A percentile compares a stretch with the other conserved stretches of the same genome.
Conservation (phyloP, 768 basidiomycete genomes). For the Tephrocybe sp. region DNA sequence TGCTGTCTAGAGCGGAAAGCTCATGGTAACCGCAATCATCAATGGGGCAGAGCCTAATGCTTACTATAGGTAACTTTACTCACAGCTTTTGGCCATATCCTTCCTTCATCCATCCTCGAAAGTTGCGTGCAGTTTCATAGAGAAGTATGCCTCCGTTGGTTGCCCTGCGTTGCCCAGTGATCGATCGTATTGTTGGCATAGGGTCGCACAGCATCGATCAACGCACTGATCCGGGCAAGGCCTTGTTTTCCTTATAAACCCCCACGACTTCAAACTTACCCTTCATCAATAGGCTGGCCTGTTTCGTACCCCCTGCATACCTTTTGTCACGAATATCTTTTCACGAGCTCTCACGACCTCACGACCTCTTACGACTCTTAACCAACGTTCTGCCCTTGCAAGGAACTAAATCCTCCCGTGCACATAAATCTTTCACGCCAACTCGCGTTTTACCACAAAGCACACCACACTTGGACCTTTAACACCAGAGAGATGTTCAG, state of each 20-base stretch:
- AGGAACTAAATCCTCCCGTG: not conserved
- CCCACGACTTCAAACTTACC: not conserved
- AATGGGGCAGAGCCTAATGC: no score
- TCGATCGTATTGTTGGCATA: no score
- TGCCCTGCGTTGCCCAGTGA: no score
- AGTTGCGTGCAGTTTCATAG: not conserved
- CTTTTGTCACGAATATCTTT: constrained; percentile 12
- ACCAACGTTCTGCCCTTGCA: not conserved
- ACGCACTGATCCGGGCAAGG: constrained; percentile 2
- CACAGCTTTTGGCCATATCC: no score
- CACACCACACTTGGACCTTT: no score
- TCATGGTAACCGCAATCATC: no score
- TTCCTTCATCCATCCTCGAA: not conserved
- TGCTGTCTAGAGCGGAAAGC: no score
- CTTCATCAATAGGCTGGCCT: constrained; percentile 23
- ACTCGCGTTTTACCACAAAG: no score
- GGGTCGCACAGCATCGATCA: constrained; percentile 11
- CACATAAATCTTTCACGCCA: not conserved
- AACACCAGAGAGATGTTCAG: constrained; percentile 13
- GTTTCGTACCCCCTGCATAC: constrained; percentile 11
- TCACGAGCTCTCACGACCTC: constrained; percentile 17
- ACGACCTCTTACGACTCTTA: constrained; percentile 17
- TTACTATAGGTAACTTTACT: no score
- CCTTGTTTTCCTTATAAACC: constrained; percentile 7
- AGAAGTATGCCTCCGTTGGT: no score